Evolutionary conservation across 495 filamentous ascomycete genomes (phyloP), one percentile per base, ranked within the genome.

Genomic region (Daldinia loculata): DNA sequence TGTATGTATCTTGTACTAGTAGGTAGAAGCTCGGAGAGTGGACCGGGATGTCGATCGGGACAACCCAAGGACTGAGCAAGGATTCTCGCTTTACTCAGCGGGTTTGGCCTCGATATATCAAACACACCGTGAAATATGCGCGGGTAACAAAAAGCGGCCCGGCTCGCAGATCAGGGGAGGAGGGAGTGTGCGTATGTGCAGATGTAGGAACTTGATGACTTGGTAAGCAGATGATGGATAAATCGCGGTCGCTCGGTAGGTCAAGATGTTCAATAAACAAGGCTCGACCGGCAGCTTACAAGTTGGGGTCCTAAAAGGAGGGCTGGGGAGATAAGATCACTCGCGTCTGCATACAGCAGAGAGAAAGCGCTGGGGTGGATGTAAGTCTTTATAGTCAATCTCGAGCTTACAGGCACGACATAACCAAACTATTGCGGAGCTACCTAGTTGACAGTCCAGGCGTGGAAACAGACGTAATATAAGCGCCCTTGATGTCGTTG

Each of bases 31-130:
- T 65, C 65, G 65, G 61, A 62, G 60, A 26, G 70, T 66, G 64
- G 64, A 65, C 67, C 67, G 64, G 69, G 26, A 53, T 71, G 72
- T 77, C 68, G 75, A 74, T 77, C 75, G 56, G 70, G 57, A 70
- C 36, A 52, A 66, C 50, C 61, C 53, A 19, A 66, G 52, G 66
- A 69, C 66, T 65, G 41, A 66, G 48, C 52, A 69, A 73, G 62
- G 70, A 32, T 66, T 66, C 61, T 56, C 34, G 62, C 66, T 73
- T 15, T 29, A 22, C 34, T 45, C 29, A 69, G 70, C 66, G 57
- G 62, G 57, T 69, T 67, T 68, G 56, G 32, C 50, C 65, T 61
- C 70, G 57, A 58, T 56, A 58, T 56, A 63, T 66, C 65, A 56
- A 32, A 50, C 43, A 62, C 61, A 69, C 60, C 56, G 57, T 43